Evolutionary conservation across 2,329 filamentous ascomycete genomes (phyloP).

Genomic region (Paramyrothecium sp.): DNA sequence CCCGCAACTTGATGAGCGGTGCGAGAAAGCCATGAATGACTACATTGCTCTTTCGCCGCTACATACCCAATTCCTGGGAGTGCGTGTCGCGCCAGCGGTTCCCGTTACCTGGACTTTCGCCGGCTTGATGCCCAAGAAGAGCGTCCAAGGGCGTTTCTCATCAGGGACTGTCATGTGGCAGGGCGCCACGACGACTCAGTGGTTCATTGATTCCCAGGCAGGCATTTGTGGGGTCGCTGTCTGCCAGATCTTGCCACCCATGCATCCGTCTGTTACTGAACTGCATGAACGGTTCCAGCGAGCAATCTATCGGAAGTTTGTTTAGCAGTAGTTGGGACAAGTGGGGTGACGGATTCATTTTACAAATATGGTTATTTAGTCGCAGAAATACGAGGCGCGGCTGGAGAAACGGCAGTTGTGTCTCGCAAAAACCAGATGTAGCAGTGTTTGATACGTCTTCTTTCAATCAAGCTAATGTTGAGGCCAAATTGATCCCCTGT

Average conservation of each 20-base stretch:
- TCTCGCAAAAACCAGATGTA: no score
- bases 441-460: no score
- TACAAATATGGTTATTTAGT: no score
- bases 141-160: not conserved
- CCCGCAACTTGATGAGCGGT: conserved; percentile 5
- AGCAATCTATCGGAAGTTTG: not conserved
- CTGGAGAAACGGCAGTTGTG: no score
- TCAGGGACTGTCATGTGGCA: not conserved
- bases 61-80: not conserved
- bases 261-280: not conserved
- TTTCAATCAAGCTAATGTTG: no score
- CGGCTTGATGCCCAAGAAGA: not conserved
- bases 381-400: no score
- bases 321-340: no score
- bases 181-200: not conserved
- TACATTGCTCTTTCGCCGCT: not conserved
- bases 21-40: conserved; percentile 3
- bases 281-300: not conserved
- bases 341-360: no score
- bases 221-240: not conserved
- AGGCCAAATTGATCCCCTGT: no score
- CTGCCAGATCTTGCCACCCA: not conserved
- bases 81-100: not conserved
- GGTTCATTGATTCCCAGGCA: not conserved
- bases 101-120: not conserved